Evolutionary conservation across 345 rosid species (phyloP).

Genomic region (Syzygium grande): DNA sequence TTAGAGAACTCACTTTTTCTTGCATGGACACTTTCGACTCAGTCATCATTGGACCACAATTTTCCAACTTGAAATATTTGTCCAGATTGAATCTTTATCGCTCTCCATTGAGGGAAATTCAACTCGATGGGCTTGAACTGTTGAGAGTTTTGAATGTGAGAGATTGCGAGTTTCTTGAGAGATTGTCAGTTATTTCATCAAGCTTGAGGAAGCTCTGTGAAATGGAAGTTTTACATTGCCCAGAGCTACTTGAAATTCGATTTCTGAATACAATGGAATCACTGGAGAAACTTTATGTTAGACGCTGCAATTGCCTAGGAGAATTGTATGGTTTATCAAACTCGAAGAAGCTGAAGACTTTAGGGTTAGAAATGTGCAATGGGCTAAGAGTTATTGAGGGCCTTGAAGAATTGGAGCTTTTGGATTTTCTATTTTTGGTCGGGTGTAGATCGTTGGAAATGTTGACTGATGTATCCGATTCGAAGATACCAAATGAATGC

Average conservation of each 20-base stretch:
- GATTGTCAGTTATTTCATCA: not conserved
- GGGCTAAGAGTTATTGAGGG: not conserved
- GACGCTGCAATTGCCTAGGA: accelerated
- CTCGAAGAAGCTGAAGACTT: not conserved
- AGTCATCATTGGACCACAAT: not conserved
- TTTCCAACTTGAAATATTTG: not conserved
- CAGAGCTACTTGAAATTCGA: not conserved
- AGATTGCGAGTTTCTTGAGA: not conserved
- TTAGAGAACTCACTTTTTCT: not conserved
- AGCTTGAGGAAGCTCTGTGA: accelerated
- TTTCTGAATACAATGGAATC: not conserved
- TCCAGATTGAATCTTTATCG: not conserved
- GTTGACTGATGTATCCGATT: not conserved
- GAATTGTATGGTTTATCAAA: not conserved
- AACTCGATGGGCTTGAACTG: not conserved
- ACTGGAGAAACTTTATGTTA: accelerated
- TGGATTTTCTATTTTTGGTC: accelerated
- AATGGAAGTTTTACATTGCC: accelerated
- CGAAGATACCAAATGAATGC: not conserved
- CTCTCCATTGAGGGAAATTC: not conserved
- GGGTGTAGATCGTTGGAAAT: not conserved
- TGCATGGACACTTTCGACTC: not conserved
- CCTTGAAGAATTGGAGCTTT: not conserved
- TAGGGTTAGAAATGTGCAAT: not conserved
- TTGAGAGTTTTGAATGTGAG: accelerated